A percentile compares a stretch with the other conserved stretches of the same genome.
Evolutionary conservation across 495 filamentous ascomycete species (phyloP).

Genomic region (Penicillium turbatum): DNA sequence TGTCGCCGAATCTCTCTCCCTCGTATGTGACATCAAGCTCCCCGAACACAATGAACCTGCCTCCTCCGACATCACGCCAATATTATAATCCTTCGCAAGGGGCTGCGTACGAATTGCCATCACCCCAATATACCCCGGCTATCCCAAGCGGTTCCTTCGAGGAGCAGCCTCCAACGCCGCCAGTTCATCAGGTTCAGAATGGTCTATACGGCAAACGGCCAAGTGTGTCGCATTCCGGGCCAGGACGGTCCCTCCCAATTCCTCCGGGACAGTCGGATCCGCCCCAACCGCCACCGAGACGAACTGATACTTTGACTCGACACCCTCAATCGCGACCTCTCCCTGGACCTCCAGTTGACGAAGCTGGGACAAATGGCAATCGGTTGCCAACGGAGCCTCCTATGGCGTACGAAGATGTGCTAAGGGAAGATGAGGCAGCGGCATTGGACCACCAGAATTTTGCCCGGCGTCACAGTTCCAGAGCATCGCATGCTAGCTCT

Average conservation of each 20-base stretch:
- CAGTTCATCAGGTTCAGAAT: constrained; percentile 38
- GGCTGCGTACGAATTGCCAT: constrained; percentile 29
- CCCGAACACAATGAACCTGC: constrained; percentile 17
- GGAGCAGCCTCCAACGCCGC: constrained; percentile 47
- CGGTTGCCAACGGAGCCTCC: constrained; percentile 6
- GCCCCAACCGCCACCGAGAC: constrained; percentile 43
- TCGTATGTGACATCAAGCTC: constrained; percentile 27
- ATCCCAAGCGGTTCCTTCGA: constrained; percentile 26
- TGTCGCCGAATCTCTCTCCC: constrained; percentile 19
- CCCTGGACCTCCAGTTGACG: constrained; percentile 53
- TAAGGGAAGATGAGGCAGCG: constrained; percentile 47
- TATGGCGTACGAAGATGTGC: constrained; percentile 40
- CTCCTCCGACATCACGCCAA: constrained; percentile 20
- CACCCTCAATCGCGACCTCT: constrained; percentile 59
- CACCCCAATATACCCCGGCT: constrained; percentile 24
- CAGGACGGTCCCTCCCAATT: constrained; percentile 38
- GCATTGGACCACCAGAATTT: constrained; percentile 34
- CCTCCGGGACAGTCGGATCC: constrained; percentile 41
- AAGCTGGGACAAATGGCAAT: constrained; percentile 20
- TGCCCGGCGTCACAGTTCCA: constrained; percentile 24
- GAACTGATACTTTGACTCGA: constrained; percentile 51
- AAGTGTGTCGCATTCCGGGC: constrained; percentile 34
- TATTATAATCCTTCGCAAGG: constrained; percentile 27
- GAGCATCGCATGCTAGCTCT: constrained; percentile 20
- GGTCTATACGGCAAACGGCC: constrained; percentile 25